These are phyloP conservation scores for Uromyces viciae-fabae DNA, from an alignment of 1,284 basidiomycete genomes.

Conservation along the genomic window DNA sequence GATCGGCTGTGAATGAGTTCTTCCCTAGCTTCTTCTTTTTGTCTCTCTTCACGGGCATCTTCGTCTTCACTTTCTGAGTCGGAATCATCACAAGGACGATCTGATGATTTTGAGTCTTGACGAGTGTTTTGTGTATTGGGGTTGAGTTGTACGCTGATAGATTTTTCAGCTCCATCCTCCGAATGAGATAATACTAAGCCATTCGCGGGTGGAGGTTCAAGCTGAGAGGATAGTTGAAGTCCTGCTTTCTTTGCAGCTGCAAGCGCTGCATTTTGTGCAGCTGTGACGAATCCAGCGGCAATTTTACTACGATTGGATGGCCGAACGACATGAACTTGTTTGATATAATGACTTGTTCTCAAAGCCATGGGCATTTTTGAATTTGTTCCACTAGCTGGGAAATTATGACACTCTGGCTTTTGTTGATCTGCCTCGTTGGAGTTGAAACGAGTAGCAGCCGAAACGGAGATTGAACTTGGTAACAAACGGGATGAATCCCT, in stretches of 20 bases:
- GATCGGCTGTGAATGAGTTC: conserved; percentile 34
- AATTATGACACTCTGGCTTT: neutral
- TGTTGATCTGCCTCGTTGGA: neutral
- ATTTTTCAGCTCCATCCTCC: neutral
- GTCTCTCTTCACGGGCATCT: conserved; percentile 38
- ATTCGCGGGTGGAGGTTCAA: neutral
- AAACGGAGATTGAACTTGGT: too few species aligned
- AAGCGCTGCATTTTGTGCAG: conserved; percentile 36
- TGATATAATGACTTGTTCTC: conserved; percentile 41
- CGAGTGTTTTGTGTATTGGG: neutral
- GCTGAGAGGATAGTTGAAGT: neutral
- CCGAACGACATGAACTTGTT: conserved; percentile 2
- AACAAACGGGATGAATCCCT: too few species aligned
- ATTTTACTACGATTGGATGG: conserved; percentile 30
- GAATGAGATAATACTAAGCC: neutral
- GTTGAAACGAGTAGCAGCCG: neutral
- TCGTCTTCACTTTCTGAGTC: conserved; percentile 44
- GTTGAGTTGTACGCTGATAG: neutral
- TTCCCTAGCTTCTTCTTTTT: conserved; percentile 42
- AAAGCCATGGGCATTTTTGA: conserved; percentile 39
- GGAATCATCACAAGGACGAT: neutral
- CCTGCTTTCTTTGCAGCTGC: conserved; percentile 36
- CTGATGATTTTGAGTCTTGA: too few species aligned
- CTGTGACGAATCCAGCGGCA: conserved; percentile 37
- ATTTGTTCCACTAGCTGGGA: neutral